phyloP scores from a whole-genome alignment of 2,329 filamentous ascomycete genomes.

The Calonectria crousiana region DNA sequence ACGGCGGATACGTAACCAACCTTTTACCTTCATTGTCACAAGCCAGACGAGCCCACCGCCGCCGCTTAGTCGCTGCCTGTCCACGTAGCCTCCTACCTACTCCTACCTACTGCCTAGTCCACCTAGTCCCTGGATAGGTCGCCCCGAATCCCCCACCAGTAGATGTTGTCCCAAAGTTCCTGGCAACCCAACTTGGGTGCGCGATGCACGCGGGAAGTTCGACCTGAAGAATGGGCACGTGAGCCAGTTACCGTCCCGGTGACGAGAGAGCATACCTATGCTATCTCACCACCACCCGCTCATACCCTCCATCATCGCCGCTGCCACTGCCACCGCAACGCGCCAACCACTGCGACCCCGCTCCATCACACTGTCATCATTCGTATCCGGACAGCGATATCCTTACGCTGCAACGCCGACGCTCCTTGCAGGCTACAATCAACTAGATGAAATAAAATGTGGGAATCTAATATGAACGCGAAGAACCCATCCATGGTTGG shows the following conservation, averaged over 20 bases:
- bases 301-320: slow-evolving; percentile 19
- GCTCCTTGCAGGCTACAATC: background rate
- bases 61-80: background rate
- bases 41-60: background rate
- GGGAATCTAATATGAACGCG: background rate
- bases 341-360: slow-evolving; percentile 18
- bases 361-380: slow-evolving; percentile 20
- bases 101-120: background rate
- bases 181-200: background rate
- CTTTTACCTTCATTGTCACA: slow-evolving; percentile 12
- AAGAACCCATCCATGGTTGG: background rate
- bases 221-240: slow-evolving; percentile 16
- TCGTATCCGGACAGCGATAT: slow-evolving; percentile 21
- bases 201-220: background rate
- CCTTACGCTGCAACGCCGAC: background rate
- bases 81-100: background rate
- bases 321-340: slow-evolving; percentile 3
- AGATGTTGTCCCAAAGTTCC: background rate
- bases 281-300: slow-evolving; percentile 12
- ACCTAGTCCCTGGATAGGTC: background rate
- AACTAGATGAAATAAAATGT: background rate
- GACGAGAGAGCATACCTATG: slow-evolving; percentile 9
- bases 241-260: slow-evolving; percentile 10
- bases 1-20: slow-evolving; percentile 7
- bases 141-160: background rate